A percentile compares a stretch with the other conserved stretches of the same genome.
Conservation (phyloP, 768 basidiomycete genomes). For the Leccinum imitatum region DNA sequence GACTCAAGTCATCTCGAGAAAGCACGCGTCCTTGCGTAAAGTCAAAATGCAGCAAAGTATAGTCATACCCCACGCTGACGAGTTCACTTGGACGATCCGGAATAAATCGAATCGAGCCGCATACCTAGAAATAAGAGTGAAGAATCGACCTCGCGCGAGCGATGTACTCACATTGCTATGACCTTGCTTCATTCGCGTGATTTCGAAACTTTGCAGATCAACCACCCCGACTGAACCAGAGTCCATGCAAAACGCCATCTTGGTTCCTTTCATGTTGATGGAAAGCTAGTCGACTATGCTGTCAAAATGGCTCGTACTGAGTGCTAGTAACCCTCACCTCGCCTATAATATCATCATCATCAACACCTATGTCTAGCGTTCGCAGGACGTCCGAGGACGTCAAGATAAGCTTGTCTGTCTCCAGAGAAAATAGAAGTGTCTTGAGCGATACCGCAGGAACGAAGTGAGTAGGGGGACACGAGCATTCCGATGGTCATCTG, state of each 20-base stretch:
- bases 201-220: slow-evolving; percentile 48
- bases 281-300: slow-evolving; percentile 53
- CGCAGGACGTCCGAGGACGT: slow-evolving; percentile 47
- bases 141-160: neutral
- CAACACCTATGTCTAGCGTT: slow-evolving; percentile 46
- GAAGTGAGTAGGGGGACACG: neutral
- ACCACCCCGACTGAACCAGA: slow-evolving; percentile 66
- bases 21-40: slow-evolving; percentile 52
- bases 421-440: slow-evolving; percentile 45
- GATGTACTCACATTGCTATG: slow-evolving; percentile 58
- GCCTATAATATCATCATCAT: slow-evolving; percentile 61
- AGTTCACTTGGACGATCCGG: slow-evolving; percentile 69
- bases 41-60: slow-evolving; percentile 66
- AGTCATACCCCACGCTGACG: slow-evolving; percentile 79
- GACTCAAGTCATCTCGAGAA: slow-evolving; percentile 61
- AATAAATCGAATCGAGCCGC: slow-evolving; percentile 67
- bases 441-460: slow-evolving; percentile 3
- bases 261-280: slow-evolving; percentile 50
- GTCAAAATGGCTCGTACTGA: slow-evolving; percentile 26
- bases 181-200: slow-evolving; percentile 57
- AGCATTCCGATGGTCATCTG: neutral
- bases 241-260: slow-evolving; percentile 69
- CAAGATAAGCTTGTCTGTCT: slow-evolving; percentile 53
- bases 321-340: slow-evolving; percentile 47
- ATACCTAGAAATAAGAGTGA: slow-evolving; percentile 49